Evolutionary conservation across 345 rosid genomes (phyloP), one percentile per base, ranked within the genome.

Genomic region (Dimocarpus longan): DNA sequence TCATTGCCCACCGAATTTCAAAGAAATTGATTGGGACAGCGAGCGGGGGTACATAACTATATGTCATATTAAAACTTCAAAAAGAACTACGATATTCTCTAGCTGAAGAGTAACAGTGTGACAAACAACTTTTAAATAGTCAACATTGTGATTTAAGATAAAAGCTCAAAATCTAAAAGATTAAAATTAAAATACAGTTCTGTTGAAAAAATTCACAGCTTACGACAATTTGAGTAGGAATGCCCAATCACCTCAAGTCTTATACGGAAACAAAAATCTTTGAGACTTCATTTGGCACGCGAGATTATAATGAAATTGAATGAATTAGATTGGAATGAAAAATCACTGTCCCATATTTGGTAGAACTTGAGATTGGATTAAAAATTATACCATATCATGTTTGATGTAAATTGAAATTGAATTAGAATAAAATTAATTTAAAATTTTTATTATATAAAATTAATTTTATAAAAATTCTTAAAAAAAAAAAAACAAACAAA

Each of bases 181-280:
- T n/a, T 12, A 59, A 78, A 44, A 67, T 72, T 57, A 5, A 74
- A 60, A 67, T 42, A 68, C 46, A 60, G 59, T 73, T 65, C 67
- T 57, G 26, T n/a, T 5, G 63, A n/a, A 5, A 16, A 70, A 65
- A 65, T 71, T 70, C 15, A 77, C 4, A 28, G 64, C 21, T 4
- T 74, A 78, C 67, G 32, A 79, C 67, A 43, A 79, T 60, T 65
- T 65, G 60, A 19, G 37, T 37, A 13, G 43, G 75, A 76, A 68
- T 28, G 46, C 40, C 43, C 66, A 3, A 80, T 80, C 67, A 84
- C 63, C 81, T 52, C 66, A 71, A 81, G 75, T 83, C 80, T 73
- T 75, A 52, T 48, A 60, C 12, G 50, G 78, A 64, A 69, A 69
- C 57, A 70, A 82, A 50, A 48, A n/a, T 75, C 54, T n/a, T n/a